Percentiles rank a stretch among this genome's conserved stretches.
These are phyloP conservation scores for Boletus sp. DNA, from an alignment of 768 basidiomycete genomes.

Conservation along the genomic window DNA sequence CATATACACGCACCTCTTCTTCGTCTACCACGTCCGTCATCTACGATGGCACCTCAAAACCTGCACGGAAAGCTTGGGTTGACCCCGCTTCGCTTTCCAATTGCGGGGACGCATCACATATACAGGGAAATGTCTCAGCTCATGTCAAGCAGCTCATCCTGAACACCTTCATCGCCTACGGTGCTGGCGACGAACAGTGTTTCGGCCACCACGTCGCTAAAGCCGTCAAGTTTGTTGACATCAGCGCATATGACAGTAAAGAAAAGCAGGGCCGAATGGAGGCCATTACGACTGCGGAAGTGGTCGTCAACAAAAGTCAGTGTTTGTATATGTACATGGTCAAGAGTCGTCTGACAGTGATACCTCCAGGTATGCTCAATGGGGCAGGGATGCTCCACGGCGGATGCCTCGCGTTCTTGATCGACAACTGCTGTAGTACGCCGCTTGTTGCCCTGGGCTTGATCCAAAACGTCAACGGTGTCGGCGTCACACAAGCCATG, in stretches of 20 bases:
- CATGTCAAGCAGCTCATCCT: slow-evolving; percentile 65
- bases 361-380: slow-evolving; percentile 61
- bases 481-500: slow-evolving; percentile 74
- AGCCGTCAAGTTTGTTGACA: slow-evolving; percentile 58
- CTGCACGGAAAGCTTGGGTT: slow-evolving; percentile 51
- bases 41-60: slow-evolving; percentile 19
- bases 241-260: slow-evolving; percentile 47
- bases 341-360: slow-evolving; percentile 2
- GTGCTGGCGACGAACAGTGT: slow-evolving; percentile 61
- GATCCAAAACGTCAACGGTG: slow-evolving; percentile 59
- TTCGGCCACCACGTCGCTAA: slow-evolving; percentile 65
- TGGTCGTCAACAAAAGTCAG: slow-evolving; percentile 61
- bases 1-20: slow-evolving; percentile 19
- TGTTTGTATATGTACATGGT: not conserved
- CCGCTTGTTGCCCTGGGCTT: slow-evolving; percentile 68
- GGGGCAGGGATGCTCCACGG: slow-evolving; percentile 76
- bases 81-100: slow-evolving; percentile 63
- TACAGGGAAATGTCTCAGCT: slow-evolving; percentile 62
- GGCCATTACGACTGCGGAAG: slow-evolving; percentile 60
- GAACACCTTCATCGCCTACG: slow-evolving; percentile 68
- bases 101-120: slow-evolving; percentile 52
- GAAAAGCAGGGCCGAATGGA: slow-evolving; percentile 54
- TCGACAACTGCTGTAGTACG: slow-evolving; percentile 72
- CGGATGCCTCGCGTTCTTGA: slow-evolving; percentile 70
- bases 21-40: slow-evolving; percentile 29